These are phyloP conservation scores for Hypericum androsaemum DNA, from an alignment of 345 rosid species.

Conservation along the genomic window DNA sequence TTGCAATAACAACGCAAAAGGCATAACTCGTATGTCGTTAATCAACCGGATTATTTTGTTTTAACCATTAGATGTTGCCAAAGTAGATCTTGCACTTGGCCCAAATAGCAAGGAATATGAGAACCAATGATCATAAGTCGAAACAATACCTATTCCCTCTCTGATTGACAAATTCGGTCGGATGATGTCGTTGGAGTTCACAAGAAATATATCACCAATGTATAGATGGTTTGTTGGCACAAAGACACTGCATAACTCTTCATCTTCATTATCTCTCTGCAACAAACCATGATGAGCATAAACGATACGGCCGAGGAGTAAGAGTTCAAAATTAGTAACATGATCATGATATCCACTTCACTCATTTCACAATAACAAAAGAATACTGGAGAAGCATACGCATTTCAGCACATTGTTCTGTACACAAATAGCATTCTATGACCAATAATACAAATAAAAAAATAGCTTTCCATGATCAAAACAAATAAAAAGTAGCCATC, in stretches of 20 bases:
- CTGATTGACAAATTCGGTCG: slow-evolving; percentile 58
- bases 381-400: too few species aligned
- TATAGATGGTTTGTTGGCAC: slow-evolving; percentile 67
- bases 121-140: background rate
- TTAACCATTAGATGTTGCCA: too few species aligned
- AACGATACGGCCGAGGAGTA: background rate
- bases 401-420: too few species aligned
- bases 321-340: slow-evolving; percentile 4
- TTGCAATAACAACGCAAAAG: background rate
- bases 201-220: slow-evolving; percentile 54
- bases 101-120: background rate
- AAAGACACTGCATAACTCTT: slow-evolving; percentile 58
- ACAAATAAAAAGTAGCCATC: too few species aligned
- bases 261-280: slow-evolving; percentile 59
- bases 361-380: too few species aligned
- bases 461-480: too few species aligned
- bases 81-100: too few species aligned
- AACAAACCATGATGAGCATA: slow-evolving; percentile 5
- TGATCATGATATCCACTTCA: background rate
- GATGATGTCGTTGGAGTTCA: slow-evolving; percentile 53
- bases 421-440: too few species aligned
- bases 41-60: too few species aligned
- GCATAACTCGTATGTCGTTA: too few species aligned
- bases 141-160: slow-evolving; percentile 51
- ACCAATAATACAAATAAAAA: too few species aligned